phyloP scores from a whole-genome alignment of 164 flowering plant species.

The Platanus orientalis region DNA sequence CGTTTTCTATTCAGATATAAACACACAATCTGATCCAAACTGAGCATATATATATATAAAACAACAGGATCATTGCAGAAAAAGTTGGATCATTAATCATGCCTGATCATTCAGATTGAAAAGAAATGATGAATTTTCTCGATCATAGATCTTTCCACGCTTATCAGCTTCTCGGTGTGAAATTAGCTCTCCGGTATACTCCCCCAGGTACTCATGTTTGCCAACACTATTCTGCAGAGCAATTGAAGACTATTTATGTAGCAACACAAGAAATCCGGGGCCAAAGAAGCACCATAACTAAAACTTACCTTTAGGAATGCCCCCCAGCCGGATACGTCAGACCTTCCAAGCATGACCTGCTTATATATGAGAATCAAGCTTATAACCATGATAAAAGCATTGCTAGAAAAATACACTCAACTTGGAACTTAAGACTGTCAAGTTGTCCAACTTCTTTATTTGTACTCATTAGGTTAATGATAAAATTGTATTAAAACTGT shows the following conservation, averaged over 20 bases:
- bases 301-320: conserved; percentile 88
- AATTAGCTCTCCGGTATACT: conserved; percentile 95
- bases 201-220: conserved; percentile 96
- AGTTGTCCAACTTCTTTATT: neutral
- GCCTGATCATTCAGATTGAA: conserved; percentile 97
- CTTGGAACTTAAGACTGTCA: neutral
- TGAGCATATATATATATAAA: too few relatives aligned
- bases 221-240: conserved; percentile 80
- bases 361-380: conserved; percentile 11
- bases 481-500: too few relatives aligned
- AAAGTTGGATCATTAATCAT: conserved; percentile 9
- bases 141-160: conserved; percentile 98
- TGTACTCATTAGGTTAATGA: neutral
- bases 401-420: neutral
- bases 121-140: conserved; percentile 95
- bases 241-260: conserved; percentile 4
- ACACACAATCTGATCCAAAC: too few relatives aligned
- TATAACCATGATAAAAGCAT: neutral
- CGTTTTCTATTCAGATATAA: too few relatives aligned
- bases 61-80: neutral
- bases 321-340: conserved; percentile 99
- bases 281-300: neutral
- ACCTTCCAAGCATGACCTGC: conserved; percentile 92
- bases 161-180: conserved; percentile 98
- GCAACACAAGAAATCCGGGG: conserved; percentile 2